Conservation (phyloP, 2,329 filamentous ascomycete species). For the Pseudocercospora fuligena region DNA sequence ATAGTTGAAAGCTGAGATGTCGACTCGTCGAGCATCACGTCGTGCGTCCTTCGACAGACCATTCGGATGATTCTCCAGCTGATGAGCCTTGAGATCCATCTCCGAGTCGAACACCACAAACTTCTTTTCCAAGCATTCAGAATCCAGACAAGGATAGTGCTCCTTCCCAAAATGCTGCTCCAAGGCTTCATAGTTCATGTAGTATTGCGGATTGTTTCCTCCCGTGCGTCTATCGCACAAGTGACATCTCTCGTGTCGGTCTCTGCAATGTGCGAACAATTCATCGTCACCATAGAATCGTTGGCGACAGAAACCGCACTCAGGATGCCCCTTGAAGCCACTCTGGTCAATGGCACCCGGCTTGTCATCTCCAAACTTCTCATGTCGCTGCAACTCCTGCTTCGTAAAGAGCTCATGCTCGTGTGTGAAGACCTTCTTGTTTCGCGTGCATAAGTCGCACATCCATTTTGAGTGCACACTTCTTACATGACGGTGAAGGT, state of each 20-base stretch:
- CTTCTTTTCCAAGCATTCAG: constrained; percentile 93
- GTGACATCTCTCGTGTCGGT: constrained; percentile 93
- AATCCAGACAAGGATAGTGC: constrained; percentile 83
- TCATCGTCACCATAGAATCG: constrained; percentile 97
- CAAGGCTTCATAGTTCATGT: constrained; percentile 82
- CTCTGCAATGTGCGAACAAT: constrained; percentile 88
- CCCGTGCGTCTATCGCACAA: constrained; percentile 76
- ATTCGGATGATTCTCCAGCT: constrained; percentile 79
- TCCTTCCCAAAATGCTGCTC: constrained; percentile 86
- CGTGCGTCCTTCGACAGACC: constrained; percentile 81
- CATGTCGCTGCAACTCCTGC: constrained; percentile 81
- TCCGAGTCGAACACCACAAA: constrained; percentile 96
- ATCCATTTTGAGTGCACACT: constrained; percentile 82
- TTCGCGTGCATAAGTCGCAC: constrained; percentile 86
- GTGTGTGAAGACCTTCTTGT: constrained; percentile 98
- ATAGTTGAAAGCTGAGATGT: constrained; percentile 84
- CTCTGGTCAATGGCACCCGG: constrained; percentile 90
- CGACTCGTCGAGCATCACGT: constrained; percentile 81
- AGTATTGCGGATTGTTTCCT: constrained; percentile 81
- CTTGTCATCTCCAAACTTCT: constrained; percentile 86
- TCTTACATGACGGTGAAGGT: constrained; percentile 81
- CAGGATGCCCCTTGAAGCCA: constrained; percentile 92
- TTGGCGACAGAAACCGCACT: constrained; percentile 89
- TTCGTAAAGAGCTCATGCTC: constrained; percentile 91
- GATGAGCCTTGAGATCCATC: constrained; percentile 92